Base-by-base conservation (phyloP, 257 asterid species). In the Forsythia suspensa region DNA sequence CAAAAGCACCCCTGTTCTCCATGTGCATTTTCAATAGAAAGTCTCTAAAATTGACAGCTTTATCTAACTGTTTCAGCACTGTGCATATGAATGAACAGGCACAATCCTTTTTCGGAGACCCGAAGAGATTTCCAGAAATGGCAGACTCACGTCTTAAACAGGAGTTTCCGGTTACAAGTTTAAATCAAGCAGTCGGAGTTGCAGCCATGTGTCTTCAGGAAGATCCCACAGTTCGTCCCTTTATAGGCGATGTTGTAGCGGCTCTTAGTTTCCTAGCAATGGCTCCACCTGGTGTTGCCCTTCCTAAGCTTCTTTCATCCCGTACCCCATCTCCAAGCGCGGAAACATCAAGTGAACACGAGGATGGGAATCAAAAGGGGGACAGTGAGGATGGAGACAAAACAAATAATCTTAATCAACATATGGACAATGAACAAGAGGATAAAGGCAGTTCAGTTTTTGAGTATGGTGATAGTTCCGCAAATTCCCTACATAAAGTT, bases 131-230 rank as follows among this genome's bases (percentile, higher is more conserved):
- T 44, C 88, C 95, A 0, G 88, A 88, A 36, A 84, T 92, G 91
- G 96, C 92, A 5, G 97, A 92, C 76, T 93, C 97, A 4, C 88
- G 77, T 1, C 94, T 92, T 4, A 77, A 74, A 39, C 80, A 80
- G 21, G 82, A 69, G 34, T 89, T 84, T 66, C 82, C 91, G 0
- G 80, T 85, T 12, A 88, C 86, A 57, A 82, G 97, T 79, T 83
- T 92, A 74, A 91, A 92, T 72, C 97, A 92, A 81, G 96, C 91
- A 0, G 91, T 92, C 16, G 97, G 96, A 59, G 87, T 92, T 5
- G 93, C 95, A 21, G 96, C 97, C 21, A 92, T 92, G 97, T 92
- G 97, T 74, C 87, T 92, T 16, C 96, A 91, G 80, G 97, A 92
- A 16, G 95, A 92, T 70, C 93, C 97, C 2, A 46, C 74, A 10